phyloP scores from a whole-genome alignment of 2,329 filamentous ascomycete species.

The Sodiomyces alkalinus region DNA sequence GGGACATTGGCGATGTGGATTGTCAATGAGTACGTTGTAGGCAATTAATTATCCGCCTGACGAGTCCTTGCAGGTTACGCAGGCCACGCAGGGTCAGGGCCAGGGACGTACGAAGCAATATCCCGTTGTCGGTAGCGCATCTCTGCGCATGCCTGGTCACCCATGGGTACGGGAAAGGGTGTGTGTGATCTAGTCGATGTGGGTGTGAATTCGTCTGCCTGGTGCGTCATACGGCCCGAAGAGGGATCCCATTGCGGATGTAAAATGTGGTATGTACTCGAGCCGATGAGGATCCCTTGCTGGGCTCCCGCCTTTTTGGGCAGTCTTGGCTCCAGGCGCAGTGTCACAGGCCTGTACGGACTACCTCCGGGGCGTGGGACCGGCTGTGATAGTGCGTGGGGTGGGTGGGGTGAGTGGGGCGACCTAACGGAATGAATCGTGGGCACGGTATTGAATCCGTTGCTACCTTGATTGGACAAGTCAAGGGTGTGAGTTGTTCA shows the following conservation, averaged over 20 bases:
- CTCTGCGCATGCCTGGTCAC: too few species aligned
- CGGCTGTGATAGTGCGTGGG: constrained; percentile 4
- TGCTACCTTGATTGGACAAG: too few species aligned
- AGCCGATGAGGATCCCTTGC: constrained; percentile 6
- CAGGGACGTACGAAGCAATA: too few species aligned
- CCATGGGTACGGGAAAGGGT: too few species aligned
- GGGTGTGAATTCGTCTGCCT: constrained; percentile 4
- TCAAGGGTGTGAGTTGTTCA: too few species aligned
- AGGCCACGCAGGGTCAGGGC: too few species aligned
- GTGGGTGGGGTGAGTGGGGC: not conserved
- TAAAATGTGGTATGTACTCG: constrained; percentile 5
- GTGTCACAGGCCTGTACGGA: too few species aligned
- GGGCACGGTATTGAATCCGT: not conserved
- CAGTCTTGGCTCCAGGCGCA: not conserved
- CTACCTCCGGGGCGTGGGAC: constrained; percentile 3
- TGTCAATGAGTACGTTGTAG: not conserved
- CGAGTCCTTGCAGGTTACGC: too few species aligned
- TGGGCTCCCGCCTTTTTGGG: constrained; percentile 4
- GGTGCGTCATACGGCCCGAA: constrained; percentile 14
- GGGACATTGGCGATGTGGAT: not conserved
- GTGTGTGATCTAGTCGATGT: not conserved
- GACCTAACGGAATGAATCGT: constrained; percentile 1
- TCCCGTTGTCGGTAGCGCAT: too few species aligned
- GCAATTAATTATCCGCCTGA: too few species aligned
- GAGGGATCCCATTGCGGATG: constrained; percentile 18